Percentiles rank a stretch among this genome's conserved stretches.
Conservation (phyloP, 495 filamentous ascomycete genomes). For the Talaromyces stipitatus region DNA sequence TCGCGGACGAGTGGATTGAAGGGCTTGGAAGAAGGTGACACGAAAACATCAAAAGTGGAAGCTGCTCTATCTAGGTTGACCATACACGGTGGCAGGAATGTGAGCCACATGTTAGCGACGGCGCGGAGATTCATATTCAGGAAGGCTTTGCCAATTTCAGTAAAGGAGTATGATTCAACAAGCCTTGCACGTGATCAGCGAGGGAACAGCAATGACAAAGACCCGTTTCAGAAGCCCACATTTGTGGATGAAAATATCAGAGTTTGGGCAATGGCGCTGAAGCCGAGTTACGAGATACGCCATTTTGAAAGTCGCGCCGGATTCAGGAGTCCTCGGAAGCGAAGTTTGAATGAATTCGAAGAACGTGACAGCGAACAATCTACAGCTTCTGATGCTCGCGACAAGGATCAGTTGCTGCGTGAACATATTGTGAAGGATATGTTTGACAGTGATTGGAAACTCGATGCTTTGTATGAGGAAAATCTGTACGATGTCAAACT, state of each 20-base stretch:
- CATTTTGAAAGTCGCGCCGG: constrained; percentile 3
- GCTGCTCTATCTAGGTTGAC: constrained; percentile 30
- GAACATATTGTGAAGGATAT: constrained; percentile 63
- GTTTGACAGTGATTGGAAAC: constrained; percentile 71
- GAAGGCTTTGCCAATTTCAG: constrained; percentile 61
- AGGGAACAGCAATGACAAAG: constrained; percentile 12
- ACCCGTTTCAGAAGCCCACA: constrained; percentile 48
- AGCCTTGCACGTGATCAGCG: constrained; percentile 15
- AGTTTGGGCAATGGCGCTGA: constrained; percentile 72
- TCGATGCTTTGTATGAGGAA: constrained; percentile 59
- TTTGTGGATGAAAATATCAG: constrained; percentile 68
- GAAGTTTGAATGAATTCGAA: constrained; percentile 52
- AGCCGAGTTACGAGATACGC: constrained; percentile 15
- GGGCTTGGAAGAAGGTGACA: constrained; percentile 10
- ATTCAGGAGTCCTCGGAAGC: constrained; percentile 44
- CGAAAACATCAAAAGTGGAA: neutral
- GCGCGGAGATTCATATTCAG: constrained; percentile 86
- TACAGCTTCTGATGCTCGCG: constrained; percentile 8
- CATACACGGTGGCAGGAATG: constrained; percentile 71
- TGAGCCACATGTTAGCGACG: constrained; percentile 71
- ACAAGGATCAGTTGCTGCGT: constrained; percentile 41
- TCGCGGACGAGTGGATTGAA: constrained; percentile 21
- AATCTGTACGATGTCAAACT: constrained; percentile 56
- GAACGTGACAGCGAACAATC: constrained; percentile 13
- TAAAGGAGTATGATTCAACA: constrained; percentile 54